Conservation (phyloP, 306 rosid species). For the Gynostemma pentaphyllum region DNA sequence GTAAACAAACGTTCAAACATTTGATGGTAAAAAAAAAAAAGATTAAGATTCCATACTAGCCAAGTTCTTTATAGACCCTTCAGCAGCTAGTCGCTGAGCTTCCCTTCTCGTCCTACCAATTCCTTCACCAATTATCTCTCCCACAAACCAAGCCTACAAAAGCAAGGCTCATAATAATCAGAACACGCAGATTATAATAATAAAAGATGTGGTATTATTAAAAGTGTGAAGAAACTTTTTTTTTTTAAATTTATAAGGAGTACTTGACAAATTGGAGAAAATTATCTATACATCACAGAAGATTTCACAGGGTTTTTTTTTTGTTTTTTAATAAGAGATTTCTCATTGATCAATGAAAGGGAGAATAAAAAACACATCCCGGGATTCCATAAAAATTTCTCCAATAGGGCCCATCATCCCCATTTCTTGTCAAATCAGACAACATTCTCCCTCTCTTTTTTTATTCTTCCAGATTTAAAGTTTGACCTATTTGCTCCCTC, state of each 20-base stretch:
- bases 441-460: background rate
- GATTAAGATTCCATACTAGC: conserved; percentile 49
- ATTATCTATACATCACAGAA: too few species aligned
- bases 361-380: too few species aligned
- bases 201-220: background rate
- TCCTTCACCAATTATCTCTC: conserved; percentile 82
- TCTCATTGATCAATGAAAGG: too few species aligned
- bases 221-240: background rate
- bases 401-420: background rate
- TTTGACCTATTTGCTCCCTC: too few species aligned
- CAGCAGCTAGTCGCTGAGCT: conserved; percentile 80
- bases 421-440: background rate
- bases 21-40: conserved; percentile 10
- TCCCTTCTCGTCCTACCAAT: conserved; percentile 80
- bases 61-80: conserved; percentile 68
- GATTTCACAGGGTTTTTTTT: too few species aligned
- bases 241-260: too few species aligned
- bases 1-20: background rate
- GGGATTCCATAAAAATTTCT: too few species aligned
- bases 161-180: conserved; percentile 8
- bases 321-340: too few species aligned
- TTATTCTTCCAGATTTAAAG: background rate
- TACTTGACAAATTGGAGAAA: too few species aligned
- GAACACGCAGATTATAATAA: background rate
- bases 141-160: conserved; percentile 77